Evolutionary conservation across 139 green algal species (phyloP).

Genomic region (Picochlorum costavermella): DNA sequence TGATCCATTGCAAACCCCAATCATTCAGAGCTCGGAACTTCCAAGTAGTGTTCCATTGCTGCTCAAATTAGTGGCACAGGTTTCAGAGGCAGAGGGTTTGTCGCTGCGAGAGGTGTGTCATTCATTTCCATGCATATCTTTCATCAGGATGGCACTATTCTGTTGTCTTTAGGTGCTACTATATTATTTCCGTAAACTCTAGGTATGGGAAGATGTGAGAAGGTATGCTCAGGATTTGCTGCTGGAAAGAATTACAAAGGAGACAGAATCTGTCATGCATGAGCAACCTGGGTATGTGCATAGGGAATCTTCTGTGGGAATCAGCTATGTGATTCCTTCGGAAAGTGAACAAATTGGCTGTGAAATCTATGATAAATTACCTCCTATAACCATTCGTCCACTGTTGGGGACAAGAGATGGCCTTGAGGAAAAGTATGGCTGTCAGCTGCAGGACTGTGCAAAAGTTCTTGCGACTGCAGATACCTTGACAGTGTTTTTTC

Average conservation of each 20-base stretch:
- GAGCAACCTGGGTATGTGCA: background rate
- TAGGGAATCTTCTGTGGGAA: conserved; percentile 12
- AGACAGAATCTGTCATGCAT: background rate
- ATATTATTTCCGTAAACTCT: too few species aligned
- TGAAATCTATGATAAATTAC: conserved; percentile 12
- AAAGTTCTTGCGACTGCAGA: background rate
- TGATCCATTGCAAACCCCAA: too few species aligned
- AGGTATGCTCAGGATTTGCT: background rate
- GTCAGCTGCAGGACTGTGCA: conserved; percentile 5
- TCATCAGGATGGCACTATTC: too few species aligned
- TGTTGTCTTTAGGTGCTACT: too few species aligned
- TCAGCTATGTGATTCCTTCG: conserved; percentile 31
- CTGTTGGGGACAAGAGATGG: background rate
- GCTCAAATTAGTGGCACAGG: too few species aligned
- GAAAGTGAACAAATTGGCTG: conserved; percentile 27
- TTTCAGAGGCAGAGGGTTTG: too few species aligned
- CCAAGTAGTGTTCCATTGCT: too few species aligned
- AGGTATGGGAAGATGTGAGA: background rate
- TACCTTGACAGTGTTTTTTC: conserved; percentile 9
- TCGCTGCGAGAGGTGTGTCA: too few species aligned
- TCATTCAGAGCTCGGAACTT: too few species aligned
- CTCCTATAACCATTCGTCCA: conserved; percentile 29
- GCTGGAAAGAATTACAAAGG: background rate
- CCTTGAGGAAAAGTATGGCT: background rate
- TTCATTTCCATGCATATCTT: too few species aligned